A percentile compares a stretch with the other conserved stretches of the same genome.
Evolutionary conservation across 2,329 filamentous ascomycete species (phyloP).

Genomic region (Monosporascus sp.): DNA sequence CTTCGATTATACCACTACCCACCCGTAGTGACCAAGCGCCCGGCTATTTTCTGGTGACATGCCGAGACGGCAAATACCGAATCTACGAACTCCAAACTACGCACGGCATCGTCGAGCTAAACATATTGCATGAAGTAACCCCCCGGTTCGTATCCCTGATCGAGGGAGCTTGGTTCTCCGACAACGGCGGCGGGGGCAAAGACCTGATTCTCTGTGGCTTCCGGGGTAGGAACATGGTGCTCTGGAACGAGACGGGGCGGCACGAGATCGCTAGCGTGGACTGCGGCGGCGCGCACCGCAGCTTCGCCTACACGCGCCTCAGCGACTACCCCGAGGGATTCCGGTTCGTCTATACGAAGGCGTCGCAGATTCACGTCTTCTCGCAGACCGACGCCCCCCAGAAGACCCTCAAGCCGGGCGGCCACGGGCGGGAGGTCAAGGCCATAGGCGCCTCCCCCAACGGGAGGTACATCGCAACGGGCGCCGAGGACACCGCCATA

Average conservation of each 20-base stretch:
- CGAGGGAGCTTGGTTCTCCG: conserved; percentile 61
- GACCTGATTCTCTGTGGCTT: conserved; percentile 77
- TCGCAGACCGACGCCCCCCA: conserved; percentile 33
- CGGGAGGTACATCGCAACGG: conserved; percentile 54
- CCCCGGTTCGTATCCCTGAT: conserved; percentile 72
- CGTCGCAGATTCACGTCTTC: conserved; percentile 47
- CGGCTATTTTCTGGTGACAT: conserved; percentile 61
- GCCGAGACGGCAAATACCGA: conserved; percentile 70
- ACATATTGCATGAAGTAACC: conserved; percentile 60
- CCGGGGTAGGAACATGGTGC: conserved; percentile 69
- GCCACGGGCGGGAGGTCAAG: conserved; percentile 80
- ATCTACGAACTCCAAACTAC: conserved; percentile 45
- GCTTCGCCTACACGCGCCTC: conserved; percentile 49
- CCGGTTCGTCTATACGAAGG: conserved; percentile 70
- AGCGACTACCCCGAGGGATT: conserved; percentile 27
- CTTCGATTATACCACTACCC: conserved; percentile 51
- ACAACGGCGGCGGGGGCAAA: conserved; percentile 24
- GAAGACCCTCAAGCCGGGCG: conserved; percentile 58
- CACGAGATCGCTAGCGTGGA: conserved; percentile 66
- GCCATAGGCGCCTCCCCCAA: conserved; percentile 39
- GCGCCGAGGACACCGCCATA: conserved; percentile 67
- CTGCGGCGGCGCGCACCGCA: conserved; percentile 80
- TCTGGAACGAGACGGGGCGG: conserved; percentile 71
- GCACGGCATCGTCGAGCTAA: conserved; percentile 22
- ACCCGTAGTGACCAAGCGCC: conserved; percentile 15